Conservation (phyloP, 2,329 filamentous ascomycete genomes). For the Pseudocercospora vitis region DNA sequence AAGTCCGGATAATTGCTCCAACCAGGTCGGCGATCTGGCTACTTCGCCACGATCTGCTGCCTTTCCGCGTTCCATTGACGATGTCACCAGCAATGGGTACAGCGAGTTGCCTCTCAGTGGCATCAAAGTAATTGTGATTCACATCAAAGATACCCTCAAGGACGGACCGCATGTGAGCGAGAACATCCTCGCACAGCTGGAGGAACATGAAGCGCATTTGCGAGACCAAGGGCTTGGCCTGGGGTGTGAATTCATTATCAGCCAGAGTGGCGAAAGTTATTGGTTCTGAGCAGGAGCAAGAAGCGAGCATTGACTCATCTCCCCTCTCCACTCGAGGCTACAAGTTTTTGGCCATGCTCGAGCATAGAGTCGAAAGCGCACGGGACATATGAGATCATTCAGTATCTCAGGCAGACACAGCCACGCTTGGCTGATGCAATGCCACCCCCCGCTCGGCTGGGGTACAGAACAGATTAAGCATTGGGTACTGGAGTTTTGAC, state of each 20-base stretch:
- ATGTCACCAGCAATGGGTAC: background rate
- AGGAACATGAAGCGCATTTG: slow-evolving; percentile 57
- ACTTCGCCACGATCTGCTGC: slow-evolving; percentile 26
- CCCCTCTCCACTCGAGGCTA: too few species aligned
- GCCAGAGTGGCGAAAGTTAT: slow-evolving; percentile 62
- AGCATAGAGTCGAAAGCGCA: too few species aligned
- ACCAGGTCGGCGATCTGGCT: background rate
- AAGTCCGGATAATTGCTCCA: background rate
- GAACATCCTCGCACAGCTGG: slow-evolving; percentile 68
- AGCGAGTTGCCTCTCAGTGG: slow-evolving; percentile 60
- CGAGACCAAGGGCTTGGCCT: slow-evolving; percentile 57
- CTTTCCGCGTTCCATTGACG: slow-evolving; percentile 13
- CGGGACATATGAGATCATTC: too few species aligned
- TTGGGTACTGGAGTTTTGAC: too few species aligned
- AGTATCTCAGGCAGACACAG: too few species aligned
- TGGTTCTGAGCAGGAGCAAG: slow-evolving; percentile 42
- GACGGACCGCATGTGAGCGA: slow-evolving; percentile 67
- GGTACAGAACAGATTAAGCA: too few species aligned
- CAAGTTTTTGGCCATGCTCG: too few species aligned
- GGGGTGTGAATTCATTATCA: slow-evolving; percentile 78
- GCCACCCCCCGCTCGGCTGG: too few species aligned
- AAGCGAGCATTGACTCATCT: too few species aligned
- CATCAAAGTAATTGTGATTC: slow-evolving; percentile 81
- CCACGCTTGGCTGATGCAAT: too few species aligned
- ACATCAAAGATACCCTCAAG: slow-evolving; percentile 77